Evolutionary conservation across 1,284 basidiomycete genomes (phyloP).

Genomic region (Cryptococcus sp.): DNA sequence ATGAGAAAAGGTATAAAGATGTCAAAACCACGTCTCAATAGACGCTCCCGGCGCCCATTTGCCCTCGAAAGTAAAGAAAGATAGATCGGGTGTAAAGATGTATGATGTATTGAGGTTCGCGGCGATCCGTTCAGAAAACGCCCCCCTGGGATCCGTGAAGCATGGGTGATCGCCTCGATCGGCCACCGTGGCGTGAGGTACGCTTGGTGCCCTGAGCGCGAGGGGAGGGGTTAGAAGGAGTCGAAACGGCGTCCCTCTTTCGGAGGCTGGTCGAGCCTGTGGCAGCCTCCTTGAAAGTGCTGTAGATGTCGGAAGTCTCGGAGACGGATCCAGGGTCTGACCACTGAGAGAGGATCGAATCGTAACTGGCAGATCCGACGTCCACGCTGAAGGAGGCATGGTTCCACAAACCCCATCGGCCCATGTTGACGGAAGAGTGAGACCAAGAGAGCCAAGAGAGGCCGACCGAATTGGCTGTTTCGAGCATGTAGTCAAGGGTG

Average conservation of each 20-base stretch:
- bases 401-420: constrained; percentile 42
- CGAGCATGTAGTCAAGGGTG: constrained; percentile 36
- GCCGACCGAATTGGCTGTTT: constrained; percentile 28
- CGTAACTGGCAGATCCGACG: constrained; percentile 33
- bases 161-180: background rate
- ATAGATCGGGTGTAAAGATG: too few relatives aligned
- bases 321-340: constrained; percentile 16
- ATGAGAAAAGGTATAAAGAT: too few relatives aligned
- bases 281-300: constrained; percentile 23
- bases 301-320: background rate
- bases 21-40: too few relatives aligned
- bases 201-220: background rate
- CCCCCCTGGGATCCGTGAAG: background rate
- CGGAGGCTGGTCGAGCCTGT: constrained; percentile 15
- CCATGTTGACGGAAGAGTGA: constrained; percentile 36
- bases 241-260: background rate
- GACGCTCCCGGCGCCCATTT: too few relatives aligned
- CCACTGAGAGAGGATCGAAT: constrained; percentile 32
- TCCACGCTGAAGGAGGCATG: constrained; percentile 27
- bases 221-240: background rate
- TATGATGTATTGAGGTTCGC: too few relatives aligned
- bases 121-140: too few relatives aligned
- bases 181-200: background rate
- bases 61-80: too few relatives aligned
- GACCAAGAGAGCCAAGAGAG: constrained; percentile 40